Base-by-base conservation (phyloP, 306 rosid species). In the Astragalus glycyphyllos region DNA sequence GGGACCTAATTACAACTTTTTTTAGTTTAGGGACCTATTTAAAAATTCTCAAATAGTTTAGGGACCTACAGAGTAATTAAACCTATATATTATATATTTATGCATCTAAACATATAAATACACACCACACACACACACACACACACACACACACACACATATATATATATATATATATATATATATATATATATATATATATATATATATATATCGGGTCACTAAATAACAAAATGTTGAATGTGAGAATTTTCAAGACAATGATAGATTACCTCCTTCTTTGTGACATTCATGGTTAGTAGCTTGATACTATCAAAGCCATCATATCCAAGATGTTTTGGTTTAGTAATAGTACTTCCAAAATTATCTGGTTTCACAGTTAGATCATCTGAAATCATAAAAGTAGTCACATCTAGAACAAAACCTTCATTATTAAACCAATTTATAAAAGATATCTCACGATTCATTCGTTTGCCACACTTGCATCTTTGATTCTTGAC, bases 361-460 rank as follows among this genome's bases (percentile, higher is more conserved):
- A 40, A 8, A 32, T 55, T 4, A 44, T 45, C 29, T 5, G 72
- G 66, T 10, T 10, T 38, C 4, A 74, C 50, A 1, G 5, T 31
- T 4, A 74, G 55, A 6, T 75, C 67, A 8, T 75, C 79, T 0
- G 9, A 16, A 45, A 75, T 20, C 12, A 57, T 20, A 51, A 73
- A 63, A n/a, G 37, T 13, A 0, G 71, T 34, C 5, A 5, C 11
- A 11, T 14, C 42, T 5, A 16, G 20, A 37, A 51, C 56, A 20
- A 62, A 73, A 10, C 77, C 77, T 8, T 23, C 29, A 9, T n/a
- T 3, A 11, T 3, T 1, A 20, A 9, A n/a, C n/a, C n/a, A 4
- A 0, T 3, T 0, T 1, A 11, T 0, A 10, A 0, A 35, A 35
- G 38, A 6, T 0, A 67, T 20, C 11, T 32, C 53, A 5, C 13